phyloP scores from a whole-genome alignment of 2,329 filamentous ascomycete genomes.

The Epichloe bromicola region DNA sequence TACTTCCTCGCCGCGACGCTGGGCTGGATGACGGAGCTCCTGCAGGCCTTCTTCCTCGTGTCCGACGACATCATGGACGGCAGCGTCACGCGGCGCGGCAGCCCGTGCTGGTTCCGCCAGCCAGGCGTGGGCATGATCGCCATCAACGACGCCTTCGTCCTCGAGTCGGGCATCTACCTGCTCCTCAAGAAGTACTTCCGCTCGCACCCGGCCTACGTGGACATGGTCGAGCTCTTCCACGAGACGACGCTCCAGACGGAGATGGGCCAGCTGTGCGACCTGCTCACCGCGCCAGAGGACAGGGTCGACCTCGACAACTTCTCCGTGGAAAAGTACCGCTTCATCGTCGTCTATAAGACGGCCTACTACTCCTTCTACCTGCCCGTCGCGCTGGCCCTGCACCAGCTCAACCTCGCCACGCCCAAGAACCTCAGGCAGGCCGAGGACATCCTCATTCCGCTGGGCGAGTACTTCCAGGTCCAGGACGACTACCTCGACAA shows the following conservation, averaged over 20 bases:
- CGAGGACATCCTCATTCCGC: conserved; percentile 84
- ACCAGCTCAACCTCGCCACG: conserved; percentile 75
- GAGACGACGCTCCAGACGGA: conserved; percentile 90
- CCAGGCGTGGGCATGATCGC: conserved; percentile 86
- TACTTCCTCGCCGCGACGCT: conserved; percentile 81
- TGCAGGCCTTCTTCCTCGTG: conserved; percentile 98
- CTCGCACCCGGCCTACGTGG: conserved; percentile 72
- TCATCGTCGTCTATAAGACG: conserved; percentile 99
- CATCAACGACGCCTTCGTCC: conserved; percentile 97
- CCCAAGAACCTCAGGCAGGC: conserved; percentile 80
- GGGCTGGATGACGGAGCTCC: conserved; percentile 95
- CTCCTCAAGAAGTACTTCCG: conserved; percentile 93
- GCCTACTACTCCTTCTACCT: conserved; percentile 99
- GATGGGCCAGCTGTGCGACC: conserved; percentile 84
- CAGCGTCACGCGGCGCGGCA: conserved; percentile 85
- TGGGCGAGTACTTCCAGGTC: conserved; percentile 98
- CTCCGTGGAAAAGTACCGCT: conserved; percentile 85
- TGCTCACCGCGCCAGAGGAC: conserved; percentile 92
- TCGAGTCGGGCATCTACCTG: conserved; percentile 80
- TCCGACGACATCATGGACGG: conserved; percentile 98
- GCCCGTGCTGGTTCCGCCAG: conserved; percentile 93
- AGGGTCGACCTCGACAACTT: conserved; percentile 89
- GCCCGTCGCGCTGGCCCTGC: conserved; percentile 78
- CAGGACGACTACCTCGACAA: conserved; percentile 99
- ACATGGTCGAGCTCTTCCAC: conserved; percentile 92